Conservation (phyloP, 2,329 filamentous ascomycete genomes). For the Tolypocladium ovalisporum region DNA sequence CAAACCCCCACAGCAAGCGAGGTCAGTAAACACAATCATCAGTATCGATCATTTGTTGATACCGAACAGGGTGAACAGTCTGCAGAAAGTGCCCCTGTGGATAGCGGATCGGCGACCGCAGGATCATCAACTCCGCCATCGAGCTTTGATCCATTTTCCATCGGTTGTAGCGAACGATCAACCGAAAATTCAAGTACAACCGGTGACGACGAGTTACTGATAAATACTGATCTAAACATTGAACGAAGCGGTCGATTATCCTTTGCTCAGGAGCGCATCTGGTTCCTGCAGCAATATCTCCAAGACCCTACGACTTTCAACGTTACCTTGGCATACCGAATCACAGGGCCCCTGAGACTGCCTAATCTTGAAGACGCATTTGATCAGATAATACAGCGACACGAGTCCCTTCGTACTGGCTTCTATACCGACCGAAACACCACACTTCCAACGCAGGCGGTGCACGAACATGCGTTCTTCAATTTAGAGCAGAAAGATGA, state of each 20-base stretch:
- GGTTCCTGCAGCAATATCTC: slow-evolving; percentile 22
- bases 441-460: slow-evolving; percentile 12
- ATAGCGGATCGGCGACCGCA: not conserved
- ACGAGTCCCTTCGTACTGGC: slow-evolving; percentile 23
- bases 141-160: not conserved
- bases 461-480: slow-evolving; percentile 12
- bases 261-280: slow-evolving; percentile 28
- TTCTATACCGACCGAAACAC: slow-evolving; percentile 11
- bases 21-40: not conserved
- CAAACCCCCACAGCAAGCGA: not conserved
- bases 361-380: slow-evolving; percentile 21
- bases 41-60: not conserved
- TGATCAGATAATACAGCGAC: slow-evolving; percentile 12
- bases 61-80: not conserved
- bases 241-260: slow-evolving; percentile 19
- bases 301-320: slow-evolving; percentile 29
- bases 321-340: slow-evolving; percentile 16
- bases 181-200: not conserved
- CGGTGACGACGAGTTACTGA: not conserved
- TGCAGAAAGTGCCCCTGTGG: not conserved
- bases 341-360: slow-evolving; percentile 21
- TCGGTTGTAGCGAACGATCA: not conserved
- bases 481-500: slow-evolving; percentile 14
- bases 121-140: not conserved
- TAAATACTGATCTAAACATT: not conserved